Conservation (phyloP, 495 filamentous ascomycete genomes). For the Daldinia loculata region DNA sequence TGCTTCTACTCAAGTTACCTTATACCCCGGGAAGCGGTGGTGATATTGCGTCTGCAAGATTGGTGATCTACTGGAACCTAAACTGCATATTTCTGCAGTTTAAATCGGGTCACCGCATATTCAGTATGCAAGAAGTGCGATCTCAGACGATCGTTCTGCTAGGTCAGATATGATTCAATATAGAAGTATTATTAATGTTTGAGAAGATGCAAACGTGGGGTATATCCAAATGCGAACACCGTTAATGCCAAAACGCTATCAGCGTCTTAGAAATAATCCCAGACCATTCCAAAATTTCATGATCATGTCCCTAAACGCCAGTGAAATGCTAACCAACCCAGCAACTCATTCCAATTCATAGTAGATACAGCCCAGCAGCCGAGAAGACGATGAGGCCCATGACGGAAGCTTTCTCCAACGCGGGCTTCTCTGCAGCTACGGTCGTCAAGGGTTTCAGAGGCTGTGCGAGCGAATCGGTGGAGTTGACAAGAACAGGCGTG, state of each 20-base stretch:
- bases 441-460: conserved; percentile 27
- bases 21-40: neutral
- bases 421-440: conserved; percentile 33
- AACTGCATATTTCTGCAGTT: neutral
- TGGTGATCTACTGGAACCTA: neutral
- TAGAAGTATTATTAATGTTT: conserved; percentile 11
- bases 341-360: conserved; percentile 30
- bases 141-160: neutral
- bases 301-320: conserved; percentile 29
- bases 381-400: conserved; percentile 47
- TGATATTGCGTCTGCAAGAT: neutral
- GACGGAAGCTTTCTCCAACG: conserved; percentile 42
- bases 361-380: conserved; percentile 40
- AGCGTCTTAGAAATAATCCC: conserved; percentile 13
- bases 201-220: conserved; percentile 26
- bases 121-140: conserved; percentile 2
- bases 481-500: conserved; percentile 34
- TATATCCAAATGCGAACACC: conserved; percentile 35
- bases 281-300: conserved; percentile 7
- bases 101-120: neutral
- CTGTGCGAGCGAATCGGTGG: conserved; percentile 24
- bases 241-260: conserved; percentile 18
- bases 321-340: conserved; percentile 28
- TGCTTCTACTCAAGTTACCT: neutral
- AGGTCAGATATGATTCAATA: neutral